Evolutionary conservation across 345 rosid genomes (phyloP), one percentile per base, ranked within the genome.

Genomic region (Rhodamnia rubescens): DNA sequence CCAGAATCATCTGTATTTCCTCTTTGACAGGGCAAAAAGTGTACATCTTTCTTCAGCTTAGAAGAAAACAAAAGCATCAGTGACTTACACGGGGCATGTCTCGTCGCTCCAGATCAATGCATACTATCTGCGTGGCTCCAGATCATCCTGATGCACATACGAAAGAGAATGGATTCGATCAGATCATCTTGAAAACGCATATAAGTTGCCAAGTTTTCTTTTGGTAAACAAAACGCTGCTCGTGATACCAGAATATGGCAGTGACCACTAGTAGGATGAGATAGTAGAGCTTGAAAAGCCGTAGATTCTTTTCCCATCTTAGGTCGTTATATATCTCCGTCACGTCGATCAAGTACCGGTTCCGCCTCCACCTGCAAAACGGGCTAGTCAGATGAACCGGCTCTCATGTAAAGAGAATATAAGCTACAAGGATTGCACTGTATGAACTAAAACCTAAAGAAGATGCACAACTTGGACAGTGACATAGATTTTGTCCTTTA

Each of bases 241-340:
- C 26, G 12, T 5, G 2, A 40, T 90, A 93, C 95, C 95, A 88
- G 89, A 90, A 86, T 44, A 93, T 83, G 26, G 92, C 69, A 11
- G 89, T 85, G 51, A 89, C 81, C 74, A 92, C 86, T 81, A 90
- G 90, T 83, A 69, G 36, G 69, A 91, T 85, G 80, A 93, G 86
- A 87, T 93, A 91, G 87, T 81, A 83, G 54, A 92, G 90, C 88
- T 91, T 93, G 88, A 84, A 89, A 83, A 91, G 89, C 58, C 95
- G 90, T 36, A 74, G 88, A 88, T 88, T 88, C 92, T 92, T 93
- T 86, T 92, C 95, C 90, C 89, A 59, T n/a, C 50, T 83, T 26
- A 93, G 89, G 86, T 87, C 80, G 85, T 90, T 93, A 87, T 90
- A 92, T 49, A 93, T 92, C 91, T 93, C 94, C 16, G 93, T 92